Base-by-base conservation (phyloP, 768 basidiomycete species). In the Rhizopogon vinicolor region DNA sequence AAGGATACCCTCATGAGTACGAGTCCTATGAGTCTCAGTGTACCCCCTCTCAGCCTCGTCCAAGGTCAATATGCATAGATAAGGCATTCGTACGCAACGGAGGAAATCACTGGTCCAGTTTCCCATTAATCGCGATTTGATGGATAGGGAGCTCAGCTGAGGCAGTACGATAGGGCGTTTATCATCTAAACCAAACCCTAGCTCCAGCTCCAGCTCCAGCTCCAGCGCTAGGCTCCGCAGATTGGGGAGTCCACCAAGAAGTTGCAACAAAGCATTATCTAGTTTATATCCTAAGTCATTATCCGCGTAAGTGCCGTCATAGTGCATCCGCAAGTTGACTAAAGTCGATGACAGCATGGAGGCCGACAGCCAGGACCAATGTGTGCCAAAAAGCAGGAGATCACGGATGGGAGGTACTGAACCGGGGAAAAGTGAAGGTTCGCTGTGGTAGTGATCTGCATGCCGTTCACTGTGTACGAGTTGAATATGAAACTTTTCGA, bases 241-340 rank as follows among this genome's bases (percentile, higher is more conserved):
- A n/a, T 44, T 44, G 45, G 31, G n/a, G n/a, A 46, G 29, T 8
- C 12, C 18, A 6, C 18, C 31, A 31, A 31, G 29, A 3, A 19
- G 7, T 18, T 46, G 45, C 18, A 10, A 7, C 6, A 46, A 14
- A 4, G 7, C 18, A 5, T 13, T 4, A 7, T 12, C 12, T n/a
- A 7, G 2, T 41, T 5, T n/a, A 16, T 41, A 2, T n/a, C 16
- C 7, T 0, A 29, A 8, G 16, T 33, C 25, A 0, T 5, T 4
- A 25, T 4, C 25, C 25, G 3, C 4, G 5, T 1, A 22, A 22
- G 25, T 25, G 25, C 4, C 31, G 65, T 2, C 53, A 65, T 9
- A 64, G 59, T 37, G 39, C 44, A 19, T 58, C 63, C 31, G 39
- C 22, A 37, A 54, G 64, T 50, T 52, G 3, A 9, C 58, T 62